Evolutionary conservation across 176 grass and related monocot genomes (phyloP).

Genomic region (Zizania latifolia): DNA sequence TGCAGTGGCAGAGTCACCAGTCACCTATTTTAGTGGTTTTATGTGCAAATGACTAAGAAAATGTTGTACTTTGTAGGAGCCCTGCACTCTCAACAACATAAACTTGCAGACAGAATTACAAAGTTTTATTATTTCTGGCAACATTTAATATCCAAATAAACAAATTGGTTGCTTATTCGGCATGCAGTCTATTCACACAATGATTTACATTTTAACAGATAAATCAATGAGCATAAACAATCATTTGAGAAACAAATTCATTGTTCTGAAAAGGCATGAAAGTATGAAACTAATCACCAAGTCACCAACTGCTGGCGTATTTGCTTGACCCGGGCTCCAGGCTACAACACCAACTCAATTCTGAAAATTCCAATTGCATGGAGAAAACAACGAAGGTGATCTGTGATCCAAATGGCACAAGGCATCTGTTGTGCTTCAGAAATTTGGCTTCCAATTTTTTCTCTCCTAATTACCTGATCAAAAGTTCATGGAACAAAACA

Average conservation of each 20-base stretch:
- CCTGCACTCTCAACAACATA: not conserved
- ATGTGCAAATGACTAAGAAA: not conserved
- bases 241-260: not conserved
- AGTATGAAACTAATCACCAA: not conserved
- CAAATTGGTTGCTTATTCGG: not conserved
- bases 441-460: not conserved
- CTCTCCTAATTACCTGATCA: not conserved
- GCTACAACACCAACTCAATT: not conserved
- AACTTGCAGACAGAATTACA: not conserved
- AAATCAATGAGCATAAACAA: not conserved
- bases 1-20: not conserved
- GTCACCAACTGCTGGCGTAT: not conserved
- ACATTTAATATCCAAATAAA: not conserved
- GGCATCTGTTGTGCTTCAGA: not conserved
- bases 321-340: not conserved
- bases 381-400: not conserved
- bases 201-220: not conserved
- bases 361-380: not conserved
- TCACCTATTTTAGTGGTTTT: not conserved
- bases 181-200: not conserved
- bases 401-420: not conserved
- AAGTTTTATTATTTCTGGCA: not conserved
- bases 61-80: not conserved
- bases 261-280: not conserved
- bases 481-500: not conserved